phyloP scores from a whole-genome alignment of 371 early-diverging fungal genomes.

The Zopfochytrium polystomum region DNA sequence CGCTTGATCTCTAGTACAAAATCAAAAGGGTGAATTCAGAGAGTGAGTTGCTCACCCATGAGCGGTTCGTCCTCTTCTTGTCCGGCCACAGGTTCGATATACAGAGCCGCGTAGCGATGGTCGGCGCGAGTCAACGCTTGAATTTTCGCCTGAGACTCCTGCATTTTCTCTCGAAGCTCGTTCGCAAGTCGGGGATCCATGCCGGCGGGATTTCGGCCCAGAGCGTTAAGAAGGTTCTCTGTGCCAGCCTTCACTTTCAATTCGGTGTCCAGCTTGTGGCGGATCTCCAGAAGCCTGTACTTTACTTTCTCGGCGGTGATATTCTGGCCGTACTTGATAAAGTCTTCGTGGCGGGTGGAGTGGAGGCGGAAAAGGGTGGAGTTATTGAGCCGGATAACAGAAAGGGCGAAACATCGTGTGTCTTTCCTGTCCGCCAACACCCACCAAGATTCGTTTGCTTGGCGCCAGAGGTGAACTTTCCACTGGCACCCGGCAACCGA shows the following conservation, averaged over 20 bases:
- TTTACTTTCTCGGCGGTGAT: conserved; percentile 79
- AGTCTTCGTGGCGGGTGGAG: conserved; percentile 16
- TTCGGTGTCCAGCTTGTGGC: conserved; percentile 87
- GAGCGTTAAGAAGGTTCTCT: conserved; percentile 52
- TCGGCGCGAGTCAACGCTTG: conserved; percentile 37
- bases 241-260: conserved; percentile 76
- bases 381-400: no score
- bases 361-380: no score
- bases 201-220: conserved; percentile 21
- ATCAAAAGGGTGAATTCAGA: no score
- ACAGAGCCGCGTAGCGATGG: conserved; percentile 37
- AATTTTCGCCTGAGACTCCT: conserved; percentile 36
- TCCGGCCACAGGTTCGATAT: conserved; percentile 25
- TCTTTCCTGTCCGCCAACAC: no score
- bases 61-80: conserved; percentile 36
- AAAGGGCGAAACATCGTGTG: no score
- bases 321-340: conserved; percentile 31
- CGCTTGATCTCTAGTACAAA: conserved; percentile 24
- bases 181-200: conserved; percentile 27
- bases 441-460: neutral
- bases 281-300: conserved; percentile 81
- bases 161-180: conserved; percentile 37
- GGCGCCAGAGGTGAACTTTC: conserved; percentile 13
- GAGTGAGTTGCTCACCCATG: conserved; percentile 19
- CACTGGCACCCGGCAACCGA: conserved; percentile 56